Evolutionary conservation across 306 rosid genomes (phyloP), one percentile per base, ranked within the genome.

Genomic region (Chamaecrista fasciculata): DNA sequence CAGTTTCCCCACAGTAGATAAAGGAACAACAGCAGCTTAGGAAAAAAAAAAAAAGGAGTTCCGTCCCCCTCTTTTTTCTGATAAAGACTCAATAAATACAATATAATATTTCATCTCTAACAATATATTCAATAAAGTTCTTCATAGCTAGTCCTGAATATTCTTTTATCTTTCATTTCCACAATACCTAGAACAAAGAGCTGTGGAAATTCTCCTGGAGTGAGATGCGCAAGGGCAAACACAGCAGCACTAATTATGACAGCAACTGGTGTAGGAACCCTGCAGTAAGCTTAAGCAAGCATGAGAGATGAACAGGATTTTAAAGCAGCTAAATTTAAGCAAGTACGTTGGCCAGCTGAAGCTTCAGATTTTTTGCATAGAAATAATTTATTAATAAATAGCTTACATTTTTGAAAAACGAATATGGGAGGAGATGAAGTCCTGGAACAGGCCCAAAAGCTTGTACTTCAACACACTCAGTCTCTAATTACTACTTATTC

Each of bases 121-220:
- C 53, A 50, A 37, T 18, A 34, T 46, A 37, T 62, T 2, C 20
- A 44, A 8, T 60, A 9, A 48, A 68, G 15, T 60, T 75, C 53
- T 26, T 24, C 39, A 37, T 48, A 15, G 47, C 5, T 61, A 46
- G 33, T 37, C 66, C 37, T 28, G 36, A 56, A 59, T 62, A 67
- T 62, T 37, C 20, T 14, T 42, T 58, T 39, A 51, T 42, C 65
- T 58, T 48, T 39, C 46, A 50, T 73, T 40, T 59, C 53, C 42
- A 44, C 28, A 33, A 64, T 86, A 94, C 98, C 97, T 66, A 90
- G 88, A 59, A 95, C 97, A 85, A 91, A 95, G 58, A 91, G 81
- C 80, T 95, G 99, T 1, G 97, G 97, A 78, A 95, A 89, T 81
- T 95, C 89, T 71, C 97, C 97, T 1, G 97, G 99, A 78, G 97